Conservation (phyloP, 139 green algal species). For the Ulvella scutata region DNA sequence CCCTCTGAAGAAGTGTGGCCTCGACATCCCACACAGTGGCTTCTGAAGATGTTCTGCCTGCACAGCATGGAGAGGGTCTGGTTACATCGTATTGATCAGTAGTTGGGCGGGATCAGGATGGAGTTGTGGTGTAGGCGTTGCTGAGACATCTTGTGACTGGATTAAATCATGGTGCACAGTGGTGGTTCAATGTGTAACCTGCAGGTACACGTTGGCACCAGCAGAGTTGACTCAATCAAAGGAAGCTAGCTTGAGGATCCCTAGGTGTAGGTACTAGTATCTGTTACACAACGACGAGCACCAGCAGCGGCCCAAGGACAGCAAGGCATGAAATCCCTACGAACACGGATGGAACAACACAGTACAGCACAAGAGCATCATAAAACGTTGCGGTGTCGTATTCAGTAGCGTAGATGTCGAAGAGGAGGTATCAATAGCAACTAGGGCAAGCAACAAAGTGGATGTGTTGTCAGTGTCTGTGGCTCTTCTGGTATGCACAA, state of each 20-base stretch:
- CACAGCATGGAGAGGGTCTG: too few species aligned
- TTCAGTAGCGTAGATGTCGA: neutral
- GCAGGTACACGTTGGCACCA: neutral
- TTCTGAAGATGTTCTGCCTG: conserved; percentile 64
- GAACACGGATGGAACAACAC: too few species aligned
- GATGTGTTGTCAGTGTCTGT: neutral
- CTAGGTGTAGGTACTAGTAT: too few species aligned
- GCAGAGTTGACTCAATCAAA: neutral
- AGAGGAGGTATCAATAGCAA: neutral
- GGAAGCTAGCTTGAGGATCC: too few species aligned
- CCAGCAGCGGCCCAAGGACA: too few species aligned
- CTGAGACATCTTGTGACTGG: conserved; percentile 67
- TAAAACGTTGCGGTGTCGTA: too few species aligned
- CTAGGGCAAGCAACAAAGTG: neutral
- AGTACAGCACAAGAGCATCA: too few species aligned
- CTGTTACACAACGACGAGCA: too few species aligned
- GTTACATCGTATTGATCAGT: too few species aligned
- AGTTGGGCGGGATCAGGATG: neutral
- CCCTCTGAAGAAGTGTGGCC: conserved; percentile 94
- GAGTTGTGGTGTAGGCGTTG: conserved; percentile 3
- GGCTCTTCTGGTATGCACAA: neutral
- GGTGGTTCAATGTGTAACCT: conserved; percentile 16
- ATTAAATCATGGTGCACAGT: conserved; percentile 35
- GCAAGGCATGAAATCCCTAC: too few species aligned
- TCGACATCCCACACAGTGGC: conserved; percentile 59